Base-by-base conservation (phyloP, 768 basidiomycete genomes). In the Trametes punicea region DNA sequence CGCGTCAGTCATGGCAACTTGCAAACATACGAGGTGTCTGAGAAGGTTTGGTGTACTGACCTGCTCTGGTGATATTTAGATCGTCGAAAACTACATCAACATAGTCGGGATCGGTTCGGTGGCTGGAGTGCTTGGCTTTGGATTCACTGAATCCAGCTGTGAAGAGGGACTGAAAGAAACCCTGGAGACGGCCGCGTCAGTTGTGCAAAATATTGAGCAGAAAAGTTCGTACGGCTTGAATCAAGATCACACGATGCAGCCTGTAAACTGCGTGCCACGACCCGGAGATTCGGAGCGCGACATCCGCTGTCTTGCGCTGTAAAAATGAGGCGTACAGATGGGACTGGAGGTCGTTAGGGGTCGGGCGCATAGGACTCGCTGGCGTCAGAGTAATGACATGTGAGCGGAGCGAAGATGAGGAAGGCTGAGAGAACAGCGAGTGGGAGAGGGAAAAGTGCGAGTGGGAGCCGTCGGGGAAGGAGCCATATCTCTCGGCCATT, bases 81-180 rank as follows among this genome's bases (percentile, higher is more conserved):
- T 95, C 93, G 65, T 93, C 86, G 60, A 94, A 88, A 41, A 77
- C 75, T 40, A 95, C 74, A 60, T 84, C 76, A 46, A 95, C 80
- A 57, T 85, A 79, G 49, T 85, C 81, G 2, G 75, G 66, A 27
- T 72, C 62, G 16, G n/a, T 45, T 46, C 57, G 54, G 61, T 57
- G 50, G 52, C 57, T 58, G 31, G 58, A 52, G 44, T 63, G 60
- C 20, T 62, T 61, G 13, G 59, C 51, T 7, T 68, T 64, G 1
- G 87, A 85, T 64, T 92, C 91, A 27, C 77, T 71, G 64, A 90
- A 92, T 3, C 87, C 90, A 1, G 83, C 80, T 0, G 88, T 90
- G 71, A 96, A 97, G 20, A 97, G 80, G 29, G 90, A 85, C 45
- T 83, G 79, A 73, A 96, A 95, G 78, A 93, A 97, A 10, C 88